These are phyloP conservation scores for Nemania serpens DNA, from an alignment of 2,329 filamentous ascomycete genomes.

Conservation along the genomic window DNA sequence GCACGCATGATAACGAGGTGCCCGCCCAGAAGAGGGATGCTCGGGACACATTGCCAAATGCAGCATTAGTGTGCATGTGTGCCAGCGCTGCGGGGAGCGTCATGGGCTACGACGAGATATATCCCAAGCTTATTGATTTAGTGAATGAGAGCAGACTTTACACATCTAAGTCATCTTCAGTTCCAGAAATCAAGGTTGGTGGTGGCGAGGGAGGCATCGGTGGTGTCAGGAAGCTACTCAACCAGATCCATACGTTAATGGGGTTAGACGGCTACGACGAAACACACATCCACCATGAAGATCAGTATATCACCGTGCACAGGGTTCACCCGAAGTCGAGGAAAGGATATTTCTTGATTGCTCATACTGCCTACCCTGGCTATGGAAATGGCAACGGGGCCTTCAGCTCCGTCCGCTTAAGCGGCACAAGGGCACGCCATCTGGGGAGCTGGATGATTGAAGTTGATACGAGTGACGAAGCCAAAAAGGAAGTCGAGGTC, in stretches of 20 bases:
- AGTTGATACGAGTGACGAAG: slow-evolving; percentile 76
- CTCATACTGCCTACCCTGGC: slow-evolving; percentile 93
- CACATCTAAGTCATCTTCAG: slow-evolving; percentile 72
- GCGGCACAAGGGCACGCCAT: slow-evolving; percentile 82
- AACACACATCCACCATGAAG: slow-evolving; percentile 95
- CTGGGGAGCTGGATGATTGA: slow-evolving; percentile 92
- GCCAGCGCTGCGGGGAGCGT: slow-evolving; percentile 92
- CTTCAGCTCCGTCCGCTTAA: slow-evolving; percentile 78
- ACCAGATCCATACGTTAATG: slow-evolving; percentile 94
- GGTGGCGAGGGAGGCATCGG: slow-evolving; percentile 84
- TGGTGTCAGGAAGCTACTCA: slow-evolving; percentile 87
- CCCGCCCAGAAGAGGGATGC: slow-evolving; percentile 95
- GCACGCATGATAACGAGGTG: slow-evolving; percentile 97
- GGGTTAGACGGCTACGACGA: slow-evolving; percentile 93
- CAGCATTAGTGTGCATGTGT: slow-evolving; percentile 94
- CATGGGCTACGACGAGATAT: slow-evolving; percentile 97
- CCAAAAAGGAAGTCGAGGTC: slow-evolving; percentile 64
- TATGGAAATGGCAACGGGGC: slow-evolving; percentile 83
- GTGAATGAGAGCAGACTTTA: slow-evolving; percentile 89
- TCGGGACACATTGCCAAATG: slow-evolving; percentile 90
- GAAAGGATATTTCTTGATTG: slow-evolving; percentile 93
- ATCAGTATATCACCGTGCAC: slow-evolving; percentile 95
- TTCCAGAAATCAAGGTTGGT: slow-evolving; percentile 63
- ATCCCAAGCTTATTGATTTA: slow-evolving; percentile 89
- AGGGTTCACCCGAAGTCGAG: slow-evolving; percentile 89